phyloP scores from a whole-genome alignment of 176 grass and related monocot genomes.

The Juncus effusus region DNA sequence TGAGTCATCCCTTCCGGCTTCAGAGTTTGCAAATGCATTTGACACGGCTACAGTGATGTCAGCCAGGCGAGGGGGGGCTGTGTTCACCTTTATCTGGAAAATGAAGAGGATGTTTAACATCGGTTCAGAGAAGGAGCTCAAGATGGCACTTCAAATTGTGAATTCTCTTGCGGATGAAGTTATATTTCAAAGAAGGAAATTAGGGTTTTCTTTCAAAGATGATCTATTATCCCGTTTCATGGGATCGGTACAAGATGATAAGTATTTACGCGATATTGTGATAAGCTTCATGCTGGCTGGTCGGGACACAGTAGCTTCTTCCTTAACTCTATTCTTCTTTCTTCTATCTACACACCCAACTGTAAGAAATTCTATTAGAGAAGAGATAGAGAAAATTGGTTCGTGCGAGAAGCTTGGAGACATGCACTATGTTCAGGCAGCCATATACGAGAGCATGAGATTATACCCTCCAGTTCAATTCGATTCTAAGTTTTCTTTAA shows the following conservation, averaged over 20 bases:
- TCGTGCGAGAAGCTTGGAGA: conserved; percentile 36
- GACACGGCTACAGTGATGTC: conserved; percentile 72
- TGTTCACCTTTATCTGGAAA: conserved; percentile 62
- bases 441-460: conserved; percentile 65
- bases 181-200: conserved; percentile 68
- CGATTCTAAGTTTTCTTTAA: conserved; percentile 65
- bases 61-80: conserved; percentile 43
- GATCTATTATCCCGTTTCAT: conserved; percentile 84
- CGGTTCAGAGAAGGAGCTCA: conserved; percentile 60
- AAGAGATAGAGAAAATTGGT: conserved; percentile 37
- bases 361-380: conserved; percentile 43
- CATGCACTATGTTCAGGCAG: conserved; percentile 83
- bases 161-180: conserved; percentile 57
- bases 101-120: conserved; percentile 55
- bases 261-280: conserved; percentile 81
- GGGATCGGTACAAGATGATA: conserved; percentile 57
- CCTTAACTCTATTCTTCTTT: conserved; percentile 65
- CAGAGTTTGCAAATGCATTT: conserved; percentile 58
- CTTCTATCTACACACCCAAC: conserved; percentile 51
- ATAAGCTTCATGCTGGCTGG: conserved; percentile 87
- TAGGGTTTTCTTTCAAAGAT: conserved; percentile 37
- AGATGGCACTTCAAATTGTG: conserved; percentile 49
- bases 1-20: conserved; percentile 45
- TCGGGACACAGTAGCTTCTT: conserved; percentile 69
- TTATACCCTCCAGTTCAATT: conserved; percentile 85